These are phyloP conservation scores for Fusarium pseudograminearum DNA, from an alignment of 2,329 filamentous ascomycete genomes.

Conservation along the genomic window DNA sequence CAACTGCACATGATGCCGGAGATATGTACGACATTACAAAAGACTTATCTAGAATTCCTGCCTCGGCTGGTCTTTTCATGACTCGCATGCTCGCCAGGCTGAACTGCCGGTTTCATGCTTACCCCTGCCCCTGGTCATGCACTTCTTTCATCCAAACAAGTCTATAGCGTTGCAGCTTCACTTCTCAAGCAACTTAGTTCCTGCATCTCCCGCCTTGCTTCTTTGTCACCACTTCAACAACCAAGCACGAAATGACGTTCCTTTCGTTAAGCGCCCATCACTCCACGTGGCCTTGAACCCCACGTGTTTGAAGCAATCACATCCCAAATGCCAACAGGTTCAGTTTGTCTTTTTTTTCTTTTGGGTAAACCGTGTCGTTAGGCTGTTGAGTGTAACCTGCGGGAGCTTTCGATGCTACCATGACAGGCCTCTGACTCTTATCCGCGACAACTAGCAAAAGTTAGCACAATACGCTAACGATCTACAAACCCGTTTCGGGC, in stretches of 20 bases:
- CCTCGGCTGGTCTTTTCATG: neutral
- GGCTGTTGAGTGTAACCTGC: neutral
- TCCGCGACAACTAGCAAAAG: neutral
- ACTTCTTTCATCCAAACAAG: neutral
- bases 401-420: neutral
- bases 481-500: neutral
- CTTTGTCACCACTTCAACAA: neutral
- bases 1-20: neutral
- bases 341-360: neutral
- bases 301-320: neutral
- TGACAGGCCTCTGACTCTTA: neutral
- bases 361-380: neutral
- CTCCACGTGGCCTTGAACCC: neutral
- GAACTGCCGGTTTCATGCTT: constrained; percentile 4
- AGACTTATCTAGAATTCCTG: no score
- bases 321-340: neutral
- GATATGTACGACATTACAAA: neutral
- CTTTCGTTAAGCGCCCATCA: neutral
- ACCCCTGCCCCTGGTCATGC: neutral
- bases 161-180: neutral
- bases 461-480: neutral
- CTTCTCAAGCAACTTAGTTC: neutral
- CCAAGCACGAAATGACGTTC: neutral
- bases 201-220: neutral
- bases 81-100: neutral